Conservation (phyloP, 495 filamentous ascomycete genomes). For the Chaetomium tenue region DNA sequence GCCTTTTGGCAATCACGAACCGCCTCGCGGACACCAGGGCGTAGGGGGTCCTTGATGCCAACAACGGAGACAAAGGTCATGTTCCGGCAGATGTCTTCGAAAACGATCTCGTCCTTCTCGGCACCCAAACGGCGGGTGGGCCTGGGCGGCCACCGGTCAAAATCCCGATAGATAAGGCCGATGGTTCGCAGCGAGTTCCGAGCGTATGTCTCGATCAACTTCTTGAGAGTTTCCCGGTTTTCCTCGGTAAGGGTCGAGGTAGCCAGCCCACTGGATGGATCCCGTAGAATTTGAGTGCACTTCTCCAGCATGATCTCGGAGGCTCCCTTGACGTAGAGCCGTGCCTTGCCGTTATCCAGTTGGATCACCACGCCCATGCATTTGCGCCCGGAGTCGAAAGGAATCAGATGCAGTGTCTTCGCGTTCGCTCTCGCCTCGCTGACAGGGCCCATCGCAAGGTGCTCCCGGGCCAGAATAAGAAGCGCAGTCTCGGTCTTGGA, state of each 20-base stretch:
- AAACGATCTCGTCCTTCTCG: constrained; percentile 66
- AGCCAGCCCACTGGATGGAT: constrained; percentile 62
- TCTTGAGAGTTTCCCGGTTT: constrained; percentile 58
- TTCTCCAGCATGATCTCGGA: constrained; percentile 78
- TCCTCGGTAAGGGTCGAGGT: constrained; percentile 56
- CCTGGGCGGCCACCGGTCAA: constrained; percentile 81
- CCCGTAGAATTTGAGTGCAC: constrained; percentile 67
- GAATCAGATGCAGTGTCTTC: constrained; percentile 68
- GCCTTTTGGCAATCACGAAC: constrained; percentile 71
- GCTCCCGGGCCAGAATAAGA: constrained; percentile 68
- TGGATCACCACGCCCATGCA: constrained; percentile 84
- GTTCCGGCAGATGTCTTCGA: constrained; percentile 68
- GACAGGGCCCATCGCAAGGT: constrained; percentile 72
- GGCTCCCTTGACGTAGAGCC: constrained; percentile 84
- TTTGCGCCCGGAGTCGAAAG: constrained; percentile 83
- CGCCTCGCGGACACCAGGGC: constrained; percentile 72
- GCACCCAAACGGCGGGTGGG: constrained; percentile 64
- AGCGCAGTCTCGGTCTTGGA: constrained; percentile 91
- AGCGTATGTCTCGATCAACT: constrained; percentile 74
- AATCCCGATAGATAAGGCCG: constrained; percentile 81
- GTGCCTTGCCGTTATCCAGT: constrained; percentile 59
- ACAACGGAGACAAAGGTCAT: constrained; percentile 79
- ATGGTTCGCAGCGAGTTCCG: constrained; percentile 83
- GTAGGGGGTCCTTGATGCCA: constrained; percentile 85
- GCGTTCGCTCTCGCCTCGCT: constrained; percentile 68